phyloP scores from a whole-genome alignment of 345 rosid genomes.

The Citrus maxima region DNA sequence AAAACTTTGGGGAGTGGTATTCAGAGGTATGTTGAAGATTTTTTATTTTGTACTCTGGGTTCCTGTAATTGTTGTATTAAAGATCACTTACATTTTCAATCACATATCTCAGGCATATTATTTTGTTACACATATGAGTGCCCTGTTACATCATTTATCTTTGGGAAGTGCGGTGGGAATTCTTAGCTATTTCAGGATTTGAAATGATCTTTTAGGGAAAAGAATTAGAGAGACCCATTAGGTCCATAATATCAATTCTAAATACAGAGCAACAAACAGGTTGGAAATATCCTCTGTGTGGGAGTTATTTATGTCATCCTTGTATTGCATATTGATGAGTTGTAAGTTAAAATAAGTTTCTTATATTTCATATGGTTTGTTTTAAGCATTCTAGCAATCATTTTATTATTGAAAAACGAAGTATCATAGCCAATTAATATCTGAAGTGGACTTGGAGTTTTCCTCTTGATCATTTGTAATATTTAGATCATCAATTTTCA shows the following conservation, averaged over 20 bases:
- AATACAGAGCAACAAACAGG: not conserved
- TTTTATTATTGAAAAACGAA: not conserved
- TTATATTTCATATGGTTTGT: not conserved
- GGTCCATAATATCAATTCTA: not conserved
- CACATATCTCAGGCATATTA: not conserved
- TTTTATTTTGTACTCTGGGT: not conserved
- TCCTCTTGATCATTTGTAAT: not conserved
- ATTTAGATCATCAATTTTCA: not conserved
- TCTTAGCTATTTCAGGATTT: not conserved
- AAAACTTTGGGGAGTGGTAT: constrained; percentile 95
- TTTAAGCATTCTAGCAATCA: not conserved
- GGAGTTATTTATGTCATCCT: not conserved
- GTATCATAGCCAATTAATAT: not conserved
- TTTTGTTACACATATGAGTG: not conserved
- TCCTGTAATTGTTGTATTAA: not conserved
- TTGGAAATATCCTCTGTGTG: not conserved
- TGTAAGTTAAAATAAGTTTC: not conserved
- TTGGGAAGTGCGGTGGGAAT: not conserved
- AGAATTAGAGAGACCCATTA: not conserved
- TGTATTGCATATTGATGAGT: too few relatives aligned
- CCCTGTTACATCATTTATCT: not conserved
- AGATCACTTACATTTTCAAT: not conserved
- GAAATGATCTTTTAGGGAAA: not conserved
- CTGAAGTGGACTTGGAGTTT: not conserved
- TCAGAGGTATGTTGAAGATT: constrained; percentile 58